Percentiles rank a stretch among this genome's conserved stretches.
These are phyloP conservation scores for Beauveria rudraprayagi DNA, from an alignment of 2,329 filamentous ascomycete species.

Conservation along the genomic window DNA sequence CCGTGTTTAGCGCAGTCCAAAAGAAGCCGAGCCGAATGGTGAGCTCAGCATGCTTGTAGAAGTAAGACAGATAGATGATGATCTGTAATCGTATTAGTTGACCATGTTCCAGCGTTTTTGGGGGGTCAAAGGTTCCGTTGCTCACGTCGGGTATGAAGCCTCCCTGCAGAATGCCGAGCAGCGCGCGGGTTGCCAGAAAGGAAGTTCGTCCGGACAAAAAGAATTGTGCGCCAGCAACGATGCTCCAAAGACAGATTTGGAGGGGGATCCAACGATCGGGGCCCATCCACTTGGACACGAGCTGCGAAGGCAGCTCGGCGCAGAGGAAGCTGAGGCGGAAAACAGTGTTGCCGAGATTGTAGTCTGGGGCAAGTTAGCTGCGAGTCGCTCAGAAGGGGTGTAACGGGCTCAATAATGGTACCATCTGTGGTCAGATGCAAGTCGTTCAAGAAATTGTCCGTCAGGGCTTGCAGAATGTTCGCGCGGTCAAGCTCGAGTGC, in stretches of 20 bases:
- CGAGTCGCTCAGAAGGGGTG: fast-evolving
- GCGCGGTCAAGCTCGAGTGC: constrained; percentile 41
- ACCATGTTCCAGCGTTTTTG: neutral
- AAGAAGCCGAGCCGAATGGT: constrained; percentile 59
- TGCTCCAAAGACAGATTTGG: constrained; percentile 48
- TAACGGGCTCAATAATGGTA: neutral
- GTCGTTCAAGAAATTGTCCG: constrained; percentile 39
- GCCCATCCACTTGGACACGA: constrained; percentile 50
- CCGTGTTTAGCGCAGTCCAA: constrained; percentile 58
- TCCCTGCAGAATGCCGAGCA: constrained; percentile 36
- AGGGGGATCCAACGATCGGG: constrained; percentile 53
- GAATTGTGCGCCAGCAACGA: constrained; percentile 42
- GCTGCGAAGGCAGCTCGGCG: constrained; percentile 47
- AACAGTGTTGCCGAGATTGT: constrained; percentile 26
- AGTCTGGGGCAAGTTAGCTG: constrained; percentile 18
- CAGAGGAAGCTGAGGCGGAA: constrained; percentile 25
- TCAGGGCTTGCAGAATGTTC: constrained; percentile 38
- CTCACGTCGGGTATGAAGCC: constrained; percentile 38
- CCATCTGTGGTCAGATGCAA: constrained; percentile 35
- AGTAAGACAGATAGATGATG: constrained; percentile 64
- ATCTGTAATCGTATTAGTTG: constrained; percentile 24
- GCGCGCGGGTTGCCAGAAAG: constrained; percentile 30
- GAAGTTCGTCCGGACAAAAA: constrained; percentile 30
- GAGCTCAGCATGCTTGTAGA: constrained; percentile 64
- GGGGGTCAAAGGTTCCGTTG: neutral